Conservation (phyloP, 2,329 filamentous ascomycete species). For the Alternaria arbusti region DNA sequence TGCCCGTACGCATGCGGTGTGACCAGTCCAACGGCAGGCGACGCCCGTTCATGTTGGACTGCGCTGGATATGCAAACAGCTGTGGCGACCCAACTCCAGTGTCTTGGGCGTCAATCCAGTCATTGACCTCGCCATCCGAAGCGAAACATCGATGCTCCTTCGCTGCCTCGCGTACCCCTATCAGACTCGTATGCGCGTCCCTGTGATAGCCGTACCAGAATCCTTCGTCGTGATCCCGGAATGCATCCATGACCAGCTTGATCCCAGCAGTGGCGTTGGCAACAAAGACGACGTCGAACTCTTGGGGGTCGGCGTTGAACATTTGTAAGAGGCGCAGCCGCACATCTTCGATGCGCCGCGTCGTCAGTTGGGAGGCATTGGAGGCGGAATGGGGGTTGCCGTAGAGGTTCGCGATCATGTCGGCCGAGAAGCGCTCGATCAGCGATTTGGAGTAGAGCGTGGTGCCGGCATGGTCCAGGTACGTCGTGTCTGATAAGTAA, state of each 20-base stretch:
- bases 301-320: conserved; percentile 79
- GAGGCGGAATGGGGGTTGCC: conserved; percentile 94
- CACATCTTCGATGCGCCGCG: conserved; percentile 75
- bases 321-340: conserved; percentile 74
- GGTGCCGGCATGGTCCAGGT: conserved; percentile 96
- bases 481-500: conserved; percentile 66
- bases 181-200: conserved; percentile 84
- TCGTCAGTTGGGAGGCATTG: conserved; percentile 77
- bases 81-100: conserved; percentile 26
- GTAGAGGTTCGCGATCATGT: conserved; percentile 79
- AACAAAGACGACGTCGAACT: conserved; percentile 90
- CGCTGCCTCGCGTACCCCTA: conserved; percentile 78
- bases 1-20: conserved; percentile 51
- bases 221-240: conserved; percentile 71
- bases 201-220: conserved; percentile 85
- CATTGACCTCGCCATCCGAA: conserved; percentile 66
- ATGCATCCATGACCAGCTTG: conserved; percentile 81
- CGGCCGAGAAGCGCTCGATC: conserved; percentile 78
- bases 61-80: conserved; percentile 83
- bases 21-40: conserved; percentile 77
- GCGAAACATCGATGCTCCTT: conserved; percentile 68
- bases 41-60: conserved; percentile 90
- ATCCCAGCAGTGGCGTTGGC: conserved; percentile 91
- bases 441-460: conserved; percentile 81
- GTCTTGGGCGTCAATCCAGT: conserved; percentile 63